A percentile compares a stretch with the other conserved stretches of the same genome.
These are phyloP conservation scores for Trifolium subterraneum DNA, from an alignment of 306 rosid species.

Conservation along the genomic window DNA sequence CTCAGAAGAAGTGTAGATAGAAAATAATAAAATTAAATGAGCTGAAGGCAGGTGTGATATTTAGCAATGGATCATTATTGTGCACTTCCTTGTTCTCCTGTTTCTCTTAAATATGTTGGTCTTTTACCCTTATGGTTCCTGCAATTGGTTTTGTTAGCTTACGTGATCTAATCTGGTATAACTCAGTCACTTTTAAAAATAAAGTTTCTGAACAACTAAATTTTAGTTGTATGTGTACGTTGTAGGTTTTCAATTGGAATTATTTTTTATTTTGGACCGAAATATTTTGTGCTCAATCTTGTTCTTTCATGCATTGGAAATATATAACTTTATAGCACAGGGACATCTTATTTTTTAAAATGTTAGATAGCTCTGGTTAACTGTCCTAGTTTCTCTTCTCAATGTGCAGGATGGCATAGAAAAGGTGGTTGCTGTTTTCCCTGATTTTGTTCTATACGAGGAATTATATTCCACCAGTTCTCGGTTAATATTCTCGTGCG, in stretches of 20 bases:
- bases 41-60: neutral
- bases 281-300: conserved; percentile 13
- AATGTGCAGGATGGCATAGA: conserved; percentile 53
- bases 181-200: conserved; percentile 6
- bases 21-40: conserved; percentile 25
- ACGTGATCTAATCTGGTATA: conserved; percentile 11
- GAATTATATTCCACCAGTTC: conserved; percentile 48
- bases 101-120: conserved; percentile 3
- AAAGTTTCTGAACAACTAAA: neutral
- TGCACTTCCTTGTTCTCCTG: neutral
- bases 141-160: conserved; percentile 28
- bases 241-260: conserved; percentile 14
- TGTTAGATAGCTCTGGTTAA: conserved; percentile 24
- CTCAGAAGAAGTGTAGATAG: conserved; percentile 14
- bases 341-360: neutral
- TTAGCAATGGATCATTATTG: conserved; percentile 1
- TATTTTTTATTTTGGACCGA: conserved; percentile 26
- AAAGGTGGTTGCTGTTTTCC: conserved; percentile 50
- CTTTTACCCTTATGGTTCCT: neutral
- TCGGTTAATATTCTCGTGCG: conserved; percentile 56
- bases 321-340: neutral
- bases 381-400: conserved; percentile 29
- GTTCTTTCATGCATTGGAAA: conserved; percentile 8
- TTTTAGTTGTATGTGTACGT: conserved; percentile 3
- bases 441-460: conserved; percentile 57